Conservation (phyloP, 2,329 filamentous ascomycete genomes). For the Xylariomycetidae sp. region DNA sequence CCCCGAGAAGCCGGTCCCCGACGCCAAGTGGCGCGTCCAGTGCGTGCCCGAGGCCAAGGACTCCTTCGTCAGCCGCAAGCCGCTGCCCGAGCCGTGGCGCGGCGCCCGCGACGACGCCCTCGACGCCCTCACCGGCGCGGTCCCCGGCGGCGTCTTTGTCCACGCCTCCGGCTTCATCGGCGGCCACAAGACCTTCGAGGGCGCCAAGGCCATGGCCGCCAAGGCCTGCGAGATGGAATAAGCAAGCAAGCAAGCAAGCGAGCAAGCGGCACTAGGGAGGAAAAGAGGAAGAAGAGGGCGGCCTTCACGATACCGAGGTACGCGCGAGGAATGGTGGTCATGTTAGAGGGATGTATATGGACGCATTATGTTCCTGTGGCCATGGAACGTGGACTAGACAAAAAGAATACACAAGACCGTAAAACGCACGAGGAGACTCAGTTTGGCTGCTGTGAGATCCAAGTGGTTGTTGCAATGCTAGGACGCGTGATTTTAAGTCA, state of each 20-base stretch:
- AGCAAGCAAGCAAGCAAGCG: neutral
- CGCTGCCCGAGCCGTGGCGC: constrained; percentile 85
- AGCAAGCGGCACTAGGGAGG: too few relatives aligned
- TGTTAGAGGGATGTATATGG: too few relatives aligned
- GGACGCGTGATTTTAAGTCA: too few relatives aligned
- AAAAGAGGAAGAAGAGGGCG: too few relatives aligned
- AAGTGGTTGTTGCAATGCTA: too few relatives aligned
- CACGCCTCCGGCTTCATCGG: constrained; percentile 96
- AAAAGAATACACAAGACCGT: too few relatives aligned
- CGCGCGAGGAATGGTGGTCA: too few relatives aligned
- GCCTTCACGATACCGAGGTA: too few relatives aligned
- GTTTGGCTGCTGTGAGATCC: too few relatives aligned
- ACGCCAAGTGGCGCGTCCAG: constrained; percentile 88
- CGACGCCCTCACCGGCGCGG: constrained; percentile 57
- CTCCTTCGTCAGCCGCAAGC: constrained; percentile 87
- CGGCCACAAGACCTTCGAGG: constrained; percentile 86
- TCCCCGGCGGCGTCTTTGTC: constrained; percentile 79
- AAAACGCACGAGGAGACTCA: too few relatives aligned
- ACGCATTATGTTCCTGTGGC: too few relatives aligned
- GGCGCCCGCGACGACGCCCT: constrained; percentile 83
- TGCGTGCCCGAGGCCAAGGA: constrained; percentile 78
- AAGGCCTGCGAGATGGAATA: constrained; percentile 50
- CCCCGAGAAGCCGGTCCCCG: constrained; percentile 69
- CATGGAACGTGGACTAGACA: too few relatives aligned
- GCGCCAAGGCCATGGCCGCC: constrained; percentile 76